phyloP scores from a whole-genome alignment of 495 filamentous ascomycete genomes.

The Trichodelitschia bisporula region DNA sequence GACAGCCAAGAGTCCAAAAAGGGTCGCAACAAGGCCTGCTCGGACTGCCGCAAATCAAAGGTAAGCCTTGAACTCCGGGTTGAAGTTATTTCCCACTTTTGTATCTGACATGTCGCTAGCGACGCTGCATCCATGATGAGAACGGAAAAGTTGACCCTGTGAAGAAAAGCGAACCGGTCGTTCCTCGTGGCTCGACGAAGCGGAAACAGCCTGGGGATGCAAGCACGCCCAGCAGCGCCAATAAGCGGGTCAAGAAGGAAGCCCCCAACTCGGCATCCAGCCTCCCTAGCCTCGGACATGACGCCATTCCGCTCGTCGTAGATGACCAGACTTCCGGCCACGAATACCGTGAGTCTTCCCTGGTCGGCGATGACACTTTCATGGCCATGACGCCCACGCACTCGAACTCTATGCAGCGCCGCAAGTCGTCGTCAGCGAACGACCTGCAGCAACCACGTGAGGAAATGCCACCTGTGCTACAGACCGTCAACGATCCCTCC shows the following conservation, averaged over 20 bases:
- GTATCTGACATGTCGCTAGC: conserved; percentile 16
- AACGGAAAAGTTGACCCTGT: conserved; percentile 36
- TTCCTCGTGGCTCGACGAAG: conserved; percentile 26
- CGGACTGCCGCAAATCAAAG: conserved; percentile 45
- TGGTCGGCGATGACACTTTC: not conserved
- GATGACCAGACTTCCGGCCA: not conserved
- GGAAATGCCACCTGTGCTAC: too few relatives aligned
- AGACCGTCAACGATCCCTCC: too few relatives aligned
- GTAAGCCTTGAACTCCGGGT: conserved; percentile 14
- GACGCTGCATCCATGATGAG: conserved; percentile 43
- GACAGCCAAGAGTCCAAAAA: conserved; percentile 15
- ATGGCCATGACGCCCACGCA: too few relatives aligned
- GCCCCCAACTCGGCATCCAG: not conserved
- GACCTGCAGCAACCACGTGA: too few relatives aligned
- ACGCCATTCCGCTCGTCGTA: not conserved
- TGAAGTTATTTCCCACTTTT: conserved; percentile 7
- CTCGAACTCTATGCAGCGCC: too few relatives aligned
- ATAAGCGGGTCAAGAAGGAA: conserved; percentile 6
- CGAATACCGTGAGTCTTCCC: not conserved
- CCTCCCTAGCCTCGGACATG: not conserved
- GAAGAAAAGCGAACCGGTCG: conserved; percentile 32
- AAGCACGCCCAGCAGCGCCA: conserved; percentile 6
- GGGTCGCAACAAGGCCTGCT: conserved; percentile 30
- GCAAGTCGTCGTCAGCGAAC: too few relatives aligned
- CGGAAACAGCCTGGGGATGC: conserved; percentile 17